Evolutionary conservation across 2,329 filamentous ascomycete genomes (phyloP).

Genomic region (Trichothecium sympodiale): DNA sequence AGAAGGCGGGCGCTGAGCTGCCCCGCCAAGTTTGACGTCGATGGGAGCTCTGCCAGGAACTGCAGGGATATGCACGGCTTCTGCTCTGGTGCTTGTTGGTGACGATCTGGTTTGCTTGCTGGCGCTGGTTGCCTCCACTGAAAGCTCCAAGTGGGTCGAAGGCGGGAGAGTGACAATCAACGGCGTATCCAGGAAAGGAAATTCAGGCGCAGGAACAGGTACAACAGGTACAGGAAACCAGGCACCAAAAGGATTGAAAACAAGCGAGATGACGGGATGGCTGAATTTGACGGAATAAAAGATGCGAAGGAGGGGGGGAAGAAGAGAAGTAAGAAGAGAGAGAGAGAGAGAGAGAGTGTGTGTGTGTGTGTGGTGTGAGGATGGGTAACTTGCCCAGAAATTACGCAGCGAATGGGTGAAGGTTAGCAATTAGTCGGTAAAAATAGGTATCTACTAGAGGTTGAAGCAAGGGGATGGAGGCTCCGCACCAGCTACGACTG

Average conservation of each 20-base stretch:
- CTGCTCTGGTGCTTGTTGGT: neutral
- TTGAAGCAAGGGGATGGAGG: too few species aligned
- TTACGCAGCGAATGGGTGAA: too few species aligned
- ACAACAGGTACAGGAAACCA: neutral
- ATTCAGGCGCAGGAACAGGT: neutral
- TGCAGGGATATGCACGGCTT: too few species aligned
- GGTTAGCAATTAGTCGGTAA: too few species aligned
- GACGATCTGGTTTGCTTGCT: neutral
- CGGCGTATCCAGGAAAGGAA: neutral
- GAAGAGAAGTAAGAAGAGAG: neutral
- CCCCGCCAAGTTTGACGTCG: slow-evolving; percentile 3
- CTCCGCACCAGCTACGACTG: too few species aligned
- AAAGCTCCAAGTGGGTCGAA: neutral
- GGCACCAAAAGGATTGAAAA: neutral
- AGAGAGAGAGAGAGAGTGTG: neutral
- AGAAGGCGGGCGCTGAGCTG: slow-evolving; percentile 9
- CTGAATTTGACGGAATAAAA: neutral
- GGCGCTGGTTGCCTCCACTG: neutral
- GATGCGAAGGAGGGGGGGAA: neutral
- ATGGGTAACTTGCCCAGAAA: too few species aligned
- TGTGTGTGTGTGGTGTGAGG: too few species aligned
- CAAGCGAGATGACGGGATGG: neutral
- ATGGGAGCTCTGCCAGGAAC: too few species aligned
- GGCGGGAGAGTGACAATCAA: neutral
- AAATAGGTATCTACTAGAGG: too few species aligned